A percentile compares a stretch with the other conserved stretches of the same genome.
These are phyloP conservation scores for Crithidia brevicula DNA, from an alignment of 208 protist species.

Conservation along the genomic window DNA sequence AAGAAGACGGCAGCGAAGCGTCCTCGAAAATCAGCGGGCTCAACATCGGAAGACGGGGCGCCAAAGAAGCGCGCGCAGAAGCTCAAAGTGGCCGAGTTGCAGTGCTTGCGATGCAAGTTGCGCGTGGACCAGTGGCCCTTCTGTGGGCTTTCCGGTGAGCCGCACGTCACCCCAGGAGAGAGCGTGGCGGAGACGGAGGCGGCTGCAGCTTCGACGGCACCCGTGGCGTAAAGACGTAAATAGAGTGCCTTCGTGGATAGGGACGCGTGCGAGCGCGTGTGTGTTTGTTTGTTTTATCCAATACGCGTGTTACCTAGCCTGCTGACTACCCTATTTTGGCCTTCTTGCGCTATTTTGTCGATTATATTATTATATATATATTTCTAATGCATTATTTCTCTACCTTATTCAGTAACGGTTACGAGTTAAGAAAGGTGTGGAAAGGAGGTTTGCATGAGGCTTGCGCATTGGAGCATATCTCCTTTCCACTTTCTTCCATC, in stretches of 20 bases:
- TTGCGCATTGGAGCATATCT: too few species aligned
- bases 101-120: constrained; percentile 56
- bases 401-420: too few species aligned
- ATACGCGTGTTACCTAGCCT: too few species aligned
- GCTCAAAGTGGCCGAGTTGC: constrained; percentile 16
- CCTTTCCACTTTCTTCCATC: too few species aligned
- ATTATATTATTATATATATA: neutral
- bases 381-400: too few species aligned
- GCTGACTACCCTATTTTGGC: neutral
- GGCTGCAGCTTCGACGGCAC: neutral
- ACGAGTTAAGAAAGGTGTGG: too few species aligned
- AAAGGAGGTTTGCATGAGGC: too few species aligned
- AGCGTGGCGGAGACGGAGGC: neutral
- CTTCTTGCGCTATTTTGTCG: neutral
- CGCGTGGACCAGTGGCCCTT: constrained; percentile 62
- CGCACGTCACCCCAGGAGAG: constrained; percentile 34
- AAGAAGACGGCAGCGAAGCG: constrained; percentile 7
- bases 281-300: too few species aligned
- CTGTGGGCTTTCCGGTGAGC: constrained; percentile 60
- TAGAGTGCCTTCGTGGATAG: too few species aligned
- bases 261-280: too few species aligned
- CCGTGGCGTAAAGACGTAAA: neutral
- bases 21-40: neutral
- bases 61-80: neutral
- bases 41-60: neutral